Conservation (phyloP, 1,284 basidiomycete genomes). For the Moesziomyces sp. region DNA sequence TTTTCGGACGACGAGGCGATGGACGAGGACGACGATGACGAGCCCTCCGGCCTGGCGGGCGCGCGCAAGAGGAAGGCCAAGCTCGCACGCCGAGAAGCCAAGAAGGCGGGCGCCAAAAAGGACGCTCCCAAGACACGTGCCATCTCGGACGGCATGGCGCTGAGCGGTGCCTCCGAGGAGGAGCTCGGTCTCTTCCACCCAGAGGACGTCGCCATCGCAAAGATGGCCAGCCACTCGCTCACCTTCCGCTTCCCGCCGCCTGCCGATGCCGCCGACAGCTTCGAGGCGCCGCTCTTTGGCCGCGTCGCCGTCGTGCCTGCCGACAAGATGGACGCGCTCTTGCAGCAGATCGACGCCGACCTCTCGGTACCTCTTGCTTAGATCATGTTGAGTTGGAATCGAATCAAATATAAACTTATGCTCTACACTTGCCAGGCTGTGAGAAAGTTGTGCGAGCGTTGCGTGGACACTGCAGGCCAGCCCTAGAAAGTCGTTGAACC, state of each 20-base stretch:
- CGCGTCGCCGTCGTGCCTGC: conserved; percentile 56
- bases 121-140: conserved; percentile 30
- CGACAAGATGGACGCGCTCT: conserved; percentile 36
- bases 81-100: conserved; percentile 41
- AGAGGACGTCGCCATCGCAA: conserved; percentile 58
- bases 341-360: conserved; percentile 37
- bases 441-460: too few species aligned
- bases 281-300: conserved; percentile 62
- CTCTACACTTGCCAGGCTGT: too few species aligned
- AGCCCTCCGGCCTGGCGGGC: conserved; percentile 55
- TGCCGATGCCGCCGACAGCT: conserved; percentile 58
- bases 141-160: conserved; percentile 37
- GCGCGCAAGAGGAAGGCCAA: conserved; percentile 52
- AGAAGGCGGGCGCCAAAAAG: conserved; percentile 48
- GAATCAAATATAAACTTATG: too few species aligned
- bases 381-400: background rate
- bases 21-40: conserved; percentile 55
- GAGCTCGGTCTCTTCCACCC: conserved; percentile 64
- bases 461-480: too few species aligned
- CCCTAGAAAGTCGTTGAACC: too few species aligned
- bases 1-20: conserved; percentile 62
- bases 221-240: conserved; percentile 51
- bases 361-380: conserved; percentile 30
- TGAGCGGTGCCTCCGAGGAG: conserved; percentile 28
- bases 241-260: conserved; percentile 65